Evolutionary conservation across 2,329 filamentous ascomycete genomes (phyloP).

Genomic region (Penicillium sp.): DNA sequence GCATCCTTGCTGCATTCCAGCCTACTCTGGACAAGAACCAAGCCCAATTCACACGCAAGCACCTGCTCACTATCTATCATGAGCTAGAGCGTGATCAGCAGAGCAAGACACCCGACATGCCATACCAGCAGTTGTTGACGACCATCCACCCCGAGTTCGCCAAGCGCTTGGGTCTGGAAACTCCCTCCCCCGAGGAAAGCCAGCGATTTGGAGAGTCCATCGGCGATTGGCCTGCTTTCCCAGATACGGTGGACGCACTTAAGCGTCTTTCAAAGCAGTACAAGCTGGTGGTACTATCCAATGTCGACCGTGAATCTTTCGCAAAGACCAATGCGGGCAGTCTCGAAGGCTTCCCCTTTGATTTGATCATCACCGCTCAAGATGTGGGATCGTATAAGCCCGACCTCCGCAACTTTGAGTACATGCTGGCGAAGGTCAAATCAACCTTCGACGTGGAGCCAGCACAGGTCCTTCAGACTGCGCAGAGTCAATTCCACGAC

Average conservation of each 20-base stretch:
- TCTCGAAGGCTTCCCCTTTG: slow-evolving; percentile 57
- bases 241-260: slow-evolving; percentile 48
- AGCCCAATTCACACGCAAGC: neutral
- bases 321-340: slow-evolving; percentile 49
- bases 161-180: slow-evolving; percentile 27
- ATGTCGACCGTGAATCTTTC: slow-evolving; percentile 59
- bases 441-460: slow-evolving; percentile 32
- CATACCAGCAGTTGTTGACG: slow-evolving; percentile 63
- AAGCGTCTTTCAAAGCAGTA: slow-evolving; percentile 51
- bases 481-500: slow-evolving; percentile 67
- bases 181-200: slow-evolving; percentile 8
- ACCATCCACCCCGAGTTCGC: slow-evolving; percentile 43
- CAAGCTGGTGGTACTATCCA: slow-evolving; percentile 60
- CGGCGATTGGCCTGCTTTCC: neutral
- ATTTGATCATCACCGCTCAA: slow-evolving; percentile 69
- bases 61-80: neutral
- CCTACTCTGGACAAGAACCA: neutral
- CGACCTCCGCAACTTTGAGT: slow-evolving; percentile 63
- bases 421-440: slow-evolving; percentile 45
- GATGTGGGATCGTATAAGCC: slow-evolving; percentile 75
- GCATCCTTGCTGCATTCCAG: neutral
- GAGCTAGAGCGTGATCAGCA: slow-evolving; percentile 47
- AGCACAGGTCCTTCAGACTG: slow-evolving; percentile 65
- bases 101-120: slow-evolving; percentile 55
- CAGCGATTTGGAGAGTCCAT: neutral